phyloP scores from a whole-genome alignment of 2,329 filamentous ascomycete species.

The Sporothrix phasma region DNA sequence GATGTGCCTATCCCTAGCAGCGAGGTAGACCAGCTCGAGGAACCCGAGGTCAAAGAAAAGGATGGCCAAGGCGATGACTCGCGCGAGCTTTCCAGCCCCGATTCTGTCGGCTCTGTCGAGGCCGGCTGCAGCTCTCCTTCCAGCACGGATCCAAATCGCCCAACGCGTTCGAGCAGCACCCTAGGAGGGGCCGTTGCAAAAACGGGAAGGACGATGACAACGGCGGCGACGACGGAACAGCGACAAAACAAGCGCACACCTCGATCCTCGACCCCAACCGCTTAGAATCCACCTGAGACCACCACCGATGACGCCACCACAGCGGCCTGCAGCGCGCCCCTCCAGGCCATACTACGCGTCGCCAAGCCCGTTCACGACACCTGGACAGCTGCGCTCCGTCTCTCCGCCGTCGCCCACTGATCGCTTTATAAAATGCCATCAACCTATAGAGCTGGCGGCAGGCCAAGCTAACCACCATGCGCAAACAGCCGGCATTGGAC shows the following conservation, averaged over 20 bases:
- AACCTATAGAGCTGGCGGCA: background rate
- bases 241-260: background rate
- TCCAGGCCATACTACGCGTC: background rate
- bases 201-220: background rate
- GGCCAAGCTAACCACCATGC: background rate
- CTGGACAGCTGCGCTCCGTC: background rate
- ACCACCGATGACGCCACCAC: background rate
- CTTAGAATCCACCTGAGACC: no score
- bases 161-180: background rate
- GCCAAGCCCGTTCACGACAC: background rate
- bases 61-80: background rate
- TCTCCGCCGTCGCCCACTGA: background rate
- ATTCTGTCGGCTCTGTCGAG: constrained; percentile 7
- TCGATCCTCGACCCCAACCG: background rate
- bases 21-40: background rate
- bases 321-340: background rate
- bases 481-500: background rate
- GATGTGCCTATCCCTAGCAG: background rate
- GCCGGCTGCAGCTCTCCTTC: constrained; percentile 13
- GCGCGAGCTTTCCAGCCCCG: background rate
- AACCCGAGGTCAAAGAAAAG: background rate
- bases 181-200: background rate
- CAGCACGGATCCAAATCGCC: constrained; percentile 4
- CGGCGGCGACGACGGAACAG: no score
- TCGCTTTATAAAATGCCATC: background rate